Evolutionary conservation across 2,329 filamentous ascomycete genomes (phyloP).

Genomic region (Claviceps purpurea): DNA sequence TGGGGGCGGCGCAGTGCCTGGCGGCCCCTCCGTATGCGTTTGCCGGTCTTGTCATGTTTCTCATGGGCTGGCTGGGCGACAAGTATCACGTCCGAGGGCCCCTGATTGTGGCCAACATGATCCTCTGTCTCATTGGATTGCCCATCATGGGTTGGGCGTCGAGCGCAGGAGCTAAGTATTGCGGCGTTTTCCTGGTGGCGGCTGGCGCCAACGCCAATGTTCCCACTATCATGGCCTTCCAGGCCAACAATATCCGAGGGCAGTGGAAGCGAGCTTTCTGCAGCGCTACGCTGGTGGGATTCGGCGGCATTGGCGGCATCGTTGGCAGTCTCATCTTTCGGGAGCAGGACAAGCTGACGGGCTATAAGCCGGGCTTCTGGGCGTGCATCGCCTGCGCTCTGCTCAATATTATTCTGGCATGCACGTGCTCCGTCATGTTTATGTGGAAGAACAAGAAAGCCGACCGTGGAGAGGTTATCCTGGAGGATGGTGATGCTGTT

Average conservation of each 20-base stretch:
- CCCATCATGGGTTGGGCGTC: slow-evolving; percentile 58
- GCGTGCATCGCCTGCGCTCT: slow-evolving; percentile 38
- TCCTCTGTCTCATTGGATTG: slow-evolving; percentile 54
- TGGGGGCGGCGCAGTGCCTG: slow-evolving; percentile 54
- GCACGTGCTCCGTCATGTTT: slow-evolving; percentile 26
- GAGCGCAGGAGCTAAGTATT: slow-evolving; percentile 47
- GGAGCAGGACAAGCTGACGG: slow-evolving; percentile 34
- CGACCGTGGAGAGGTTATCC: slow-evolving; percentile 36
- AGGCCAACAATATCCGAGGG: slow-evolving; percentile 77
- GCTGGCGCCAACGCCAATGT: slow-evolving; percentile 68
- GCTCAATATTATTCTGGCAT: slow-evolving; percentile 32
- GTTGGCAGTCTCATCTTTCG: slow-evolving; percentile 61
- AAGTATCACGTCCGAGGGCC: slow-evolving; percentile 52
- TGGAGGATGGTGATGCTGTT: slow-evolving; percentile 35
- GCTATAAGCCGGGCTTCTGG: slow-evolving; percentile 41
- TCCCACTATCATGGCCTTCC: slow-evolving; percentile 62
- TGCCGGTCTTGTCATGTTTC: slow-evolving; percentile 49
- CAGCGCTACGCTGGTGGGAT: slow-evolving; percentile 61
- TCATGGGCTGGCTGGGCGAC: slow-evolving; percentile 51
- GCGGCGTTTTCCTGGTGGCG: slow-evolving; percentile 63
- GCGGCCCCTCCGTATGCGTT: slow-evolving; percentile 57
- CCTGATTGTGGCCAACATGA: slow-evolving; percentile 50
- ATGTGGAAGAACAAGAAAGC: slow-evolving; percentile 33
- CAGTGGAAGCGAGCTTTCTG: slow-evolving; percentile 81
- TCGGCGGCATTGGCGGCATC: slow-evolving; percentile 69